These are phyloP conservation scores for Paraglomus brasilianum DNA, from an alignment of 192 early-diverging fungal genomes.

Conservation along the genomic window DNA sequence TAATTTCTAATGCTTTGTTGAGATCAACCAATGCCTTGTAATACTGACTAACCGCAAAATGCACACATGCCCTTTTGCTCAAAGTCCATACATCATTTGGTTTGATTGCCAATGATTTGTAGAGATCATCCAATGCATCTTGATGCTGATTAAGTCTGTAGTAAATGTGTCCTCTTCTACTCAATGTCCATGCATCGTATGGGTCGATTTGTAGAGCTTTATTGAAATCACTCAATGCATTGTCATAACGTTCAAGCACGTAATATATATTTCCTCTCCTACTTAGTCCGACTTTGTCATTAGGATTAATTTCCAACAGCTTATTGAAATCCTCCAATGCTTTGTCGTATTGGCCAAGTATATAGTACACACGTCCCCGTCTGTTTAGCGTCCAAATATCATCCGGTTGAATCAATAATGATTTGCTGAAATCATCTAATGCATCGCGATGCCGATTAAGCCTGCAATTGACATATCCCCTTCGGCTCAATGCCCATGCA, in stretches of 20 bases:
- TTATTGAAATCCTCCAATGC: not conserved
- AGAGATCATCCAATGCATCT: not conserved
- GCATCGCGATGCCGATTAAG: not conserved
- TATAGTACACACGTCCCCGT: constrained; percentile 7
- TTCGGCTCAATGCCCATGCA: not conserved
- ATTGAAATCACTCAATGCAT: constrained; percentile 16
- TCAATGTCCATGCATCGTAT: not conserved
- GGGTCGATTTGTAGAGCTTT: constrained; percentile 1
- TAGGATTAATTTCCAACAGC: constrained; percentile 17
- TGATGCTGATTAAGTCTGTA: not conserved
- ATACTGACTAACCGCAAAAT: not conserved
- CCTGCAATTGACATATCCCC: constrained; percentile 12
- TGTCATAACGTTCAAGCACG: not conserved
- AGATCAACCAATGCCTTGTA: not conserved
- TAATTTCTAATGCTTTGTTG: not conserved
- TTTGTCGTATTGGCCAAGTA: not conserved
- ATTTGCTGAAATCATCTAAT: constrained; percentile 10
- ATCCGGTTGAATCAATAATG: not conserved
- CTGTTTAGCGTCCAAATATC: not conserved
- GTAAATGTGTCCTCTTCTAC: constrained; percentile 3
- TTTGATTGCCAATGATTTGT: not conserved
- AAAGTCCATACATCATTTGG: not conserved
- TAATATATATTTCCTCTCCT: not conserved
- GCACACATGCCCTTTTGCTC: not conserved
- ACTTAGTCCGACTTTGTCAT: not conserved